Evolutionary conservation across 805 yeast species (phyloP).

Genomic region (Metschnikowia amazonensis): DNA sequence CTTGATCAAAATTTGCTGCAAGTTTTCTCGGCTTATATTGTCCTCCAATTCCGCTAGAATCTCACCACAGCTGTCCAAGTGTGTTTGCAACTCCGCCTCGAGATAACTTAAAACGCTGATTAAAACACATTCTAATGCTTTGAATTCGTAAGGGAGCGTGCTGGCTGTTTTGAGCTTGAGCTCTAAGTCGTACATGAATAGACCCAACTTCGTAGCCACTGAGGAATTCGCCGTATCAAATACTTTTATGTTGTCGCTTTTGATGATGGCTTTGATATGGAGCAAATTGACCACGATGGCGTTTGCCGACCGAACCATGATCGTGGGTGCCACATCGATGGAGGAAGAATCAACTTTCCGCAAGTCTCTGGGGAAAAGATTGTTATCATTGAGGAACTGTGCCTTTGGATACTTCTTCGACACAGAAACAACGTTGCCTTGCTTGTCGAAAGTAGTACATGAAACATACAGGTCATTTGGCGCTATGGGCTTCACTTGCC

Average conservation of each 20-base stretch:
- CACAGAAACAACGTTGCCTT: constrained; percentile 66
- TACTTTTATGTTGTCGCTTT: constrained; percentile 70
- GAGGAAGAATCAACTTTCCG: constrained; percentile 74
- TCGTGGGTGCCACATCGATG: constrained; percentile 83
- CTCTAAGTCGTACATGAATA: constrained; percentile 82
- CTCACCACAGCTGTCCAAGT: constrained; percentile 53
- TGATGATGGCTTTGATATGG: constrained; percentile 87
- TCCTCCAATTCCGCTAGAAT: constrained; percentile 71
- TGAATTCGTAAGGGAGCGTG: constrained; percentile 58
- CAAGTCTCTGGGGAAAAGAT: constrained; percentile 79
- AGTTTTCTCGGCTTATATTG: constrained; percentile 69
- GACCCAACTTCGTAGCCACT: constrained; percentile 68
- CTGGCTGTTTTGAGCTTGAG: constrained; percentile 50
- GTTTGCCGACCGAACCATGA: constrained; percentile 68
- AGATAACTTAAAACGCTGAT: constrained; percentile 75
- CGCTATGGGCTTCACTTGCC: constrained; percentile 37
- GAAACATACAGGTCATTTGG: constrained; percentile 55
- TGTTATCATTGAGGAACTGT: constrained; percentile 64
- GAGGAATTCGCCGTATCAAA: constrained; percentile 72
- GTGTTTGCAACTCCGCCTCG: constrained; percentile 68
- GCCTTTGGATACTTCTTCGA: constrained; percentile 72
- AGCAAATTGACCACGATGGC: constrained; percentile 79
- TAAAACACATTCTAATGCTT: constrained; percentile 77
- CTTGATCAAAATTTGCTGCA: constrained; percentile 68
- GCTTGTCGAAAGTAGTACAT: constrained; percentile 74